phyloP scores from a whole-genome alignment of 2,329 filamentous ascomycete genomes.

The Colletotrichum viniferum region DNA sequence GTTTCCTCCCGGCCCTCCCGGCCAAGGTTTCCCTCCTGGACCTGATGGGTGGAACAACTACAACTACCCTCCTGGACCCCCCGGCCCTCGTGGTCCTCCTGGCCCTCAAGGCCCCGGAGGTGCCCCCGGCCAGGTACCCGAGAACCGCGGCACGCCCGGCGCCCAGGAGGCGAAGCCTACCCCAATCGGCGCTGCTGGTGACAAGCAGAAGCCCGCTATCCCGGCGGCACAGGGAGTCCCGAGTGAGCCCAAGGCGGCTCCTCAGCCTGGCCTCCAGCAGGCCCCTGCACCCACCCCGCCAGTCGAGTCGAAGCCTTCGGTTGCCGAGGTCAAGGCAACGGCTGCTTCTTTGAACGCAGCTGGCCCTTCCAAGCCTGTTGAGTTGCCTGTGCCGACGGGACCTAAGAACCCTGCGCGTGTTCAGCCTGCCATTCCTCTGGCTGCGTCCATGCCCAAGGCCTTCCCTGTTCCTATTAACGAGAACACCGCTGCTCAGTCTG shows the following conservation, averaged over 20 bases:
- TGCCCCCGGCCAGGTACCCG: constrained; percentile 28
- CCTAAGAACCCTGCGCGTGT: constrained; percentile 56
- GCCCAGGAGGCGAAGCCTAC: constrained; percentile 49
- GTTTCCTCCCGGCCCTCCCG: constrained; percentile 70
- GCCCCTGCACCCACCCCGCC: constrained; percentile 65
- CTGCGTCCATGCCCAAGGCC: constrained; percentile 41
- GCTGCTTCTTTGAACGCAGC: constrained; percentile 52
- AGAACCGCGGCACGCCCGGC: constrained; percentile 25
- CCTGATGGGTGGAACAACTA: constrained; percentile 41
- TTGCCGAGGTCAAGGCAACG: constrained; percentile 56
- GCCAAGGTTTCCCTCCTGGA: constrained; percentile 73
- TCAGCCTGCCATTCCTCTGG: constrained; percentile 69
- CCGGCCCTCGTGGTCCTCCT: constrained; percentile 59
- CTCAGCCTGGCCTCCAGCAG: constrained; percentile 26
- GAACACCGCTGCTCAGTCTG: constrained; percentile 28
- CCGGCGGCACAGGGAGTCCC: constrained; percentile 38
- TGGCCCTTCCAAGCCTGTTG: constrained; percentile 36
- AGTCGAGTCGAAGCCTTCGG: constrained; percentile 70
- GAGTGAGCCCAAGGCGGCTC: constrained; percentile 13
- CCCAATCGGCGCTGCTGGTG: constrained; percentile 55
- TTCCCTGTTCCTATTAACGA: constrained; percentile 11
- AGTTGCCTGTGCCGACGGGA: constrained; percentile 49
- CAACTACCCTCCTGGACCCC: constrained; percentile 67
- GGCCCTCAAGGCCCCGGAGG: constrained; percentile 34
- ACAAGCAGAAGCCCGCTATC: constrained; percentile 52